Evolutionary conservation across 1,284 basidiomycete species (phyloP), one percentile per base, ranked within the genome.

Genomic region (Singerocomus inundabilis): DNA sequence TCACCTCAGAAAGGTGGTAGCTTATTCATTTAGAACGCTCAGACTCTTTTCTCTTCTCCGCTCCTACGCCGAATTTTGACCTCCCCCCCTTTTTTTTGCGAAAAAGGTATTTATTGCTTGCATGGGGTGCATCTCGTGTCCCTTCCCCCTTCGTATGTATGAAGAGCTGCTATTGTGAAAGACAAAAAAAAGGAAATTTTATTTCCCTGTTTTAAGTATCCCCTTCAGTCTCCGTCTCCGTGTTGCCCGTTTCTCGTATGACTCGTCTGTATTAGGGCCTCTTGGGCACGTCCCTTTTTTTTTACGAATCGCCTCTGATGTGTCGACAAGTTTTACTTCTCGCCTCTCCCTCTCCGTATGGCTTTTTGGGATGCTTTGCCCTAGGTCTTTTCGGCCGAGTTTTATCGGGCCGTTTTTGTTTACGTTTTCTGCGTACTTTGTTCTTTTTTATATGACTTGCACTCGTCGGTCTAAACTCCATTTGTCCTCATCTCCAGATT

Each of bases 1-100:
- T 39, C 36, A 25, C 42, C 39, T 53, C 44, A 11, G 39, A 44
- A 62, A 42, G 24, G 41, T 18, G 40, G 40, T 24, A 15, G 34
- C 35, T 15, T n/a, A 26, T 40, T 30, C 36, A 21, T 33, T 47
- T 13, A 32, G 44, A 45, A 53, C 42, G 7, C 37, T 49, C 24
- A n/a, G n/a, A n/a, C 24, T 32, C 28, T 38, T 29, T 31, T 39
- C 34, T 25, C 12, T 35, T 41, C 36, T 24, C 31, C 12, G 33
- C n/a, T 32, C 44, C 28, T 35, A 24, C 41, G 32, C 24, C n/a
- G 29, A 12, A 24, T 36, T 37, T 51, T 35, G 11, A n/a, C n/a
- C n/a, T n/a, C n/a, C 18, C 38, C 18, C 28, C 16, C 33, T 39
- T 34, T 42, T 35, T 33, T 42, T 32, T 33, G 21, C n/a, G 12